Evolutionary conservation across 1,139 yeast genomes (phyloP).

Genomic region (Scheffersomyces illinoinensis): DNA sequence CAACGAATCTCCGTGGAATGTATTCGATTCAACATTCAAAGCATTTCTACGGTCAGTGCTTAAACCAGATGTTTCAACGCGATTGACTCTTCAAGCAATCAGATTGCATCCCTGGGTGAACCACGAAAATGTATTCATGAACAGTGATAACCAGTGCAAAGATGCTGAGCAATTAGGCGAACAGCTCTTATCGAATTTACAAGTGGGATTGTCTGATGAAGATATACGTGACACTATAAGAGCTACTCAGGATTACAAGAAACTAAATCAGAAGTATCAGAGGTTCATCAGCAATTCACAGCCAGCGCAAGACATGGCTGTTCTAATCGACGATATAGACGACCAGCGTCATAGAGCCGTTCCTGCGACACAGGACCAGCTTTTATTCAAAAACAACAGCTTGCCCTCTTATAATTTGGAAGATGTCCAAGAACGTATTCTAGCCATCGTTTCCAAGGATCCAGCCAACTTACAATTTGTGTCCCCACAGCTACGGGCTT

Average conservation of each 20-base stretch:
- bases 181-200: constrained; percentile 42
- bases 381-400: neutral
- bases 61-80: constrained; percentile 42
- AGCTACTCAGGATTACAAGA: neutral
- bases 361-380: constrained; percentile 35
- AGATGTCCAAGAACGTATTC: constrained; percentile 29
- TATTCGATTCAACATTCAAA: constrained; percentile 44
- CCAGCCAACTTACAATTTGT: constrained; percentile 54
- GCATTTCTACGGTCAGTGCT: constrained; percentile 53
- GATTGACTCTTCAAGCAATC: constrained; percentile 42
- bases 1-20: constrained; percentile 52
- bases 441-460: constrained; percentile 42
- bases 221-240: constrained; percentile 3
- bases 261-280: constrained; percentile 10
- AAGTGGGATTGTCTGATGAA: constrained; percentile 47
- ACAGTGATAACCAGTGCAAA: constrained; percentile 44
- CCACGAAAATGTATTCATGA: constrained; percentile 38
- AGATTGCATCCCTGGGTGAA: constrained; percentile 55
- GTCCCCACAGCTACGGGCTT: neutral
- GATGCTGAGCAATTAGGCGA: constrained; percentile 48
- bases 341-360: constrained; percentile 16
- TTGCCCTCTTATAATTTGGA: constrained; percentile 20
- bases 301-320: constrained; percentile 30
- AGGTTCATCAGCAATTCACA: constrained; percentile 25
- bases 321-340: constrained; percentile 32